phyloP scores from a whole-genome alignment of 768 basidiomycete genomes.

The Lentinula edodes region DNA sequence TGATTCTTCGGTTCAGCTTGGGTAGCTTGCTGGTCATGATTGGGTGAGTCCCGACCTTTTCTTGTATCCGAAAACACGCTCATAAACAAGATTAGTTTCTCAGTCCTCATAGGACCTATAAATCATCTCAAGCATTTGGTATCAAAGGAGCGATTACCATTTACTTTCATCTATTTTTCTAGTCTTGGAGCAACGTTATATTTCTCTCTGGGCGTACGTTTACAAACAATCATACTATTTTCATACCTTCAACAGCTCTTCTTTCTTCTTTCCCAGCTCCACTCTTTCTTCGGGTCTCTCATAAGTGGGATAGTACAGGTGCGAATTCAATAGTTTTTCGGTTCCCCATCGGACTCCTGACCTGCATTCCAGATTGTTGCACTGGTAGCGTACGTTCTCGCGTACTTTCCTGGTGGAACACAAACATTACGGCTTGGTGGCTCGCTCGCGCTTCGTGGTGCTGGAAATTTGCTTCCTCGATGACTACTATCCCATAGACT shows the following conservation, averaged over 20 bases:
- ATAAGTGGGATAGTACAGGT: slow-evolving; percentile 78
- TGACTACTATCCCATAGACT: slow-evolving; percentile 27
- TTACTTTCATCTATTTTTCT: slow-evolving; percentile 75
- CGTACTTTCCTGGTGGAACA: slow-evolving; percentile 91
- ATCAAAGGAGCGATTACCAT: slow-evolving; percentile 79
- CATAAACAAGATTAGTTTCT: slow-evolving; percentile 45
- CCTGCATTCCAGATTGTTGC: slow-evolving; percentile 54
- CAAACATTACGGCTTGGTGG: slow-evolving; percentile 79
- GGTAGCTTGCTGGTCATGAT: slow-evolving; percentile 95
- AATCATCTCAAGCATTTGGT: slow-evolving; percentile 88
- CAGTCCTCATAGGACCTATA: slow-evolving; percentile 83
- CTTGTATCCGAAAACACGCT: not conserved
- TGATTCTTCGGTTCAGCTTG: slow-evolving; percentile 40
- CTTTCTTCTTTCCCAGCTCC: slow-evolving; percentile 40
- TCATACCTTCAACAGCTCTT: not conserved
- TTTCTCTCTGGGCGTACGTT: slow-evolving; percentile 81
- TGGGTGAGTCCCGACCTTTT: slow-evolving; percentile 48
- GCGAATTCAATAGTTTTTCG: slow-evolving; percentile 8
- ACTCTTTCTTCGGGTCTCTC: slow-evolving; percentile 84
- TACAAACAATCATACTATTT: not conserved
- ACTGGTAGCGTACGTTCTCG: slow-evolving; percentile 83
- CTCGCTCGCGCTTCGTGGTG: slow-evolving; percentile 77
- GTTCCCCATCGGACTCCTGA: not conserved
- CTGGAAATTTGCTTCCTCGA: slow-evolving; percentile 75
- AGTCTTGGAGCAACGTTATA: slow-evolving; percentile 86